Conservation (phyloP, 2,329 filamentous ascomycete species). For the Zymoseptoria crescenta region DNA sequence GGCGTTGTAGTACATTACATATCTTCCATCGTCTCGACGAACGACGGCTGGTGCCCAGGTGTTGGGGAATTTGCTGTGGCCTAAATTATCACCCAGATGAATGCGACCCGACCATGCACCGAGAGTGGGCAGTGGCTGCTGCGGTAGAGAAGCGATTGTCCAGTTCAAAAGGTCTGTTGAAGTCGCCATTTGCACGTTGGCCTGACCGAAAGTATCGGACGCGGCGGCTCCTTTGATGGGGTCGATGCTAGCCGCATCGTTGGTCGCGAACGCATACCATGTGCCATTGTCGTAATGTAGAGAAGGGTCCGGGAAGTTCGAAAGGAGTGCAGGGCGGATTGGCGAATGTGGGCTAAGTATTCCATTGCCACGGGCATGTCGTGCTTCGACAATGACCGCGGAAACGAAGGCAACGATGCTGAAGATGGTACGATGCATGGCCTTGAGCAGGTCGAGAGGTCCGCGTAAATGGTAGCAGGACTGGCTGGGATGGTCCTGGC, state of each 20-base stretch:
- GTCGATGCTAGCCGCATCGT: slow-evolving; percentile 28
- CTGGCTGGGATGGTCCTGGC: neutral
- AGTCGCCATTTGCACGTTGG: slow-evolving; percentile 33
- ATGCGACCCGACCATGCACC: slow-evolving; percentile 6
- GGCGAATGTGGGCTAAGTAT: slow-evolving; percentile 3
- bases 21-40: slow-evolving; percentile 24
- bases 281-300: slow-evolving; percentile 26
- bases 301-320: slow-evolving; percentile 34
- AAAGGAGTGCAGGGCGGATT: slow-evolving; percentile 19
- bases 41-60: slow-evolving; percentile 29
- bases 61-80: neutral
- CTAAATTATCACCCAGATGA: neutral
- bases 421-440: neutral
- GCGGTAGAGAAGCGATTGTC: slow-evolving; percentile 19
- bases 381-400: neutral
- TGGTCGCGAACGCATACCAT: slow-evolving; percentile 35
- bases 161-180: slow-evolving; percentile 31
- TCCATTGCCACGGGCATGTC: neutral
- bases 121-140: slow-evolving; percentile 12
- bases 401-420: neutral
- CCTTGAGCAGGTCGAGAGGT: neutral
- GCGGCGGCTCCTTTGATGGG: slow-evolving; percentile 9
- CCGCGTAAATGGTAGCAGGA: neutral
- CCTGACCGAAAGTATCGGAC: slow-evolving; percentile 13
- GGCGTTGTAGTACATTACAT: slow-evolving; percentile 30